phyloP scores from a whole-genome alignment of 441 rosid species.

The Adansonia rubrostipa region DNA sequence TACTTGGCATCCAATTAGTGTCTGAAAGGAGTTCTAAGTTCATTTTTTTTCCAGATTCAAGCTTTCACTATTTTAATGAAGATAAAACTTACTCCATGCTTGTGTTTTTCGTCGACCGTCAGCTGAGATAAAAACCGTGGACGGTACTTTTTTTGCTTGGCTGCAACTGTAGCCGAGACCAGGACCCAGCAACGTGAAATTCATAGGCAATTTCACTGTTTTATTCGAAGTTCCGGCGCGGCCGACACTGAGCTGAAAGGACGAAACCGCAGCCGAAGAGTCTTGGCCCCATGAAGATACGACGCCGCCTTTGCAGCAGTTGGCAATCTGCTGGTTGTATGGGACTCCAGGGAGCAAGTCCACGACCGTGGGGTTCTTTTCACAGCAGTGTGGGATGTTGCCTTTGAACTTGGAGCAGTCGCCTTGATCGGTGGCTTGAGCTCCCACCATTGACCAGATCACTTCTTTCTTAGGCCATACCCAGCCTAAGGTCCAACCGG shows the following conservation, averaged over 20 bases:
- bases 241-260: slow-evolving; percentile 61
- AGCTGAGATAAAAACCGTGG: slow-evolving; percentile 37
- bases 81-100: slow-evolving; percentile 48
- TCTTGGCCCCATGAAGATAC: slow-evolving; percentile 55
- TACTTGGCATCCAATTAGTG: not conserved
- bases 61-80: not conserved
- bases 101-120: slow-evolving; percentile 52
- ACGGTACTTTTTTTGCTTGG: slow-evolving; percentile 41
- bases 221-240: slow-evolving; percentile 48
- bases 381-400: slow-evolving; percentile 52
- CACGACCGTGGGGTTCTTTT: slow-evolving; percentile 49
- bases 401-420: slow-evolving; percentile 63
- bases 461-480: slow-evolving; percentile 63
- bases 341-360: slow-evolving; percentile 65
- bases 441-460: slow-evolving; percentile 60
- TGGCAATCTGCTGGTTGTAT: slow-evolving; percentile 53
- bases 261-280: slow-evolving; percentile 45
- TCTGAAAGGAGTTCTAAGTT: not conserved
- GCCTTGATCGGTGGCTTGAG: slow-evolving; percentile 60
- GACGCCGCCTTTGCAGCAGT: slow-evolving; percentile 65
- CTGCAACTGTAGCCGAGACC: slow-evolving; percentile 62
- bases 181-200: slow-evolving; percentile 58
- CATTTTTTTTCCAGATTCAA: not conserved
- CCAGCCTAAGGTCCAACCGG: slow-evolving; percentile 62
- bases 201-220: slow-evolving; percentile 53